Base-by-base conservation (phyloP, 768 basidiomycete genomes). In the Boletus rex-veris region DNA sequence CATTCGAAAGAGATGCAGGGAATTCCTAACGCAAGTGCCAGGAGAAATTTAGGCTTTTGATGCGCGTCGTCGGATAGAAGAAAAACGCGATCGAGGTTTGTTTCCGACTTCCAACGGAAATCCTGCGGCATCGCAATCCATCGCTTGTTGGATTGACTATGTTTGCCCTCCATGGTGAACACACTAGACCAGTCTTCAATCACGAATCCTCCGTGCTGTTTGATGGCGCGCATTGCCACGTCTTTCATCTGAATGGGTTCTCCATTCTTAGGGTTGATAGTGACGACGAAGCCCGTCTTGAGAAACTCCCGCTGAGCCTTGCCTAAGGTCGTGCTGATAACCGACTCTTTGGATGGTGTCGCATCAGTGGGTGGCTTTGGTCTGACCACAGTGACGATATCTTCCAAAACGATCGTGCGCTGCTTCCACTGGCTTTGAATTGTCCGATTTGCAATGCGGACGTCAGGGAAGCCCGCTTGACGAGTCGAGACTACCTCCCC, bases 11-110 rank as follows among this genome's bases (percentile, higher is more conserved):
- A 79, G 24, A 97, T 62, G 59, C 90, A 93, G 4, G 94, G 94
- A 48, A 97, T 84, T 11, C 93, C 93, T 38, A 93, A 74, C 0
- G 90, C 92, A 33, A 98, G 78, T 7, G 92, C 89, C 4, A 86
- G 77, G 49, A 96, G 74, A 62, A 81, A 92, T 69, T 94, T 95
- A 10, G 86, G 81, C 59, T 90, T 93, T 52, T 82, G 80, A 58
- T 77, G 82, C 9, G 77, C 66, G 14, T 83, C 80, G 57, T 90
- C 84, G 0, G 88, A 81, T 15, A 91, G 56, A 38, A 91, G 74
- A 68, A 90, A 89, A 21, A 87, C 75, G 14, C 80, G 77, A 31
- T 70, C 68, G 37, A 70, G 15, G 1, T 58, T 55, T 36, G 82
- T 70, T 28, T 74, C 72, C n/a, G 64, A 53, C 33, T 74, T 73